These are phyloP conservation scores for Gamarada debralockiae DNA, from an alignment of 495 filamentous ascomycete genomes.

Conservation along the genomic window DNA sequence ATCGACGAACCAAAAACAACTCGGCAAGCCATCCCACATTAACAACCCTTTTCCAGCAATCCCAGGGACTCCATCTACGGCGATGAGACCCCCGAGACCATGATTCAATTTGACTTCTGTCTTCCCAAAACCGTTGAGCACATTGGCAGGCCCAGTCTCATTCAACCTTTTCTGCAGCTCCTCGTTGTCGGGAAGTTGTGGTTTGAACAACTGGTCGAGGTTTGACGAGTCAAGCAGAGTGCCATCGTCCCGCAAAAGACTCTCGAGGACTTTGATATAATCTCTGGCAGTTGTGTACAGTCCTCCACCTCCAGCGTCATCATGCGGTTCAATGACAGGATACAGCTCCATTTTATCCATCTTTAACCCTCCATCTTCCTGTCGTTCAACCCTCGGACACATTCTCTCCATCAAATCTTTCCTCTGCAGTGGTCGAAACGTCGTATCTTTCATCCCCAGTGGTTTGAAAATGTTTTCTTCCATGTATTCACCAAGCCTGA, in stretches of 20 bases:
- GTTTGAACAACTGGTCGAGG: conserved; percentile 39
- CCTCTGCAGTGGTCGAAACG: conserved; percentile 47
- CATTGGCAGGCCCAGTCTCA: background rate
- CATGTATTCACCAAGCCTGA: conserved; percentile 51
- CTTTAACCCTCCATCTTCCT: background rate
- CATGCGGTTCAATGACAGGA: conserved; percentile 1
- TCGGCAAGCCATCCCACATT: conserved; percentile 2
- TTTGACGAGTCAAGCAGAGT: conserved; percentile 34
- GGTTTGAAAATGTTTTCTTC: conserved; percentile 51
- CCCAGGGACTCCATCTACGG: conserved; percentile 17
- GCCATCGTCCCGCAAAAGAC: conserved; percentile 38
- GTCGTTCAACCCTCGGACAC: conserved; percentile 27
- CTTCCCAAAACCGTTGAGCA: conserved; percentile 21
- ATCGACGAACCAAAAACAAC: conserved; percentile 9
- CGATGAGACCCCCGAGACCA: conserved; percentile 29
- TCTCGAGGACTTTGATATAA: conserved; percentile 39
- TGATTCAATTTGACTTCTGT: conserved; percentile 20
- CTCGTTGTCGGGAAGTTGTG: conserved; percentile 20
- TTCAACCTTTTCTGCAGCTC: background rate
- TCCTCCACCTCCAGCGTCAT: conserved; percentile 40
- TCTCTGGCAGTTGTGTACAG: conserved; percentile 30
- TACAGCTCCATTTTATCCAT: conserved; percentile 12
- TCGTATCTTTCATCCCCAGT: conserved; percentile 44
- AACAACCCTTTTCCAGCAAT: conserved; percentile 16
- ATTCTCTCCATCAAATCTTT: conserved; percentile 29